Evolutionary conservation across 2,329 filamentous ascomycete species (phyloP).

Genomic region (Colletotrichum sp.): DNA sequence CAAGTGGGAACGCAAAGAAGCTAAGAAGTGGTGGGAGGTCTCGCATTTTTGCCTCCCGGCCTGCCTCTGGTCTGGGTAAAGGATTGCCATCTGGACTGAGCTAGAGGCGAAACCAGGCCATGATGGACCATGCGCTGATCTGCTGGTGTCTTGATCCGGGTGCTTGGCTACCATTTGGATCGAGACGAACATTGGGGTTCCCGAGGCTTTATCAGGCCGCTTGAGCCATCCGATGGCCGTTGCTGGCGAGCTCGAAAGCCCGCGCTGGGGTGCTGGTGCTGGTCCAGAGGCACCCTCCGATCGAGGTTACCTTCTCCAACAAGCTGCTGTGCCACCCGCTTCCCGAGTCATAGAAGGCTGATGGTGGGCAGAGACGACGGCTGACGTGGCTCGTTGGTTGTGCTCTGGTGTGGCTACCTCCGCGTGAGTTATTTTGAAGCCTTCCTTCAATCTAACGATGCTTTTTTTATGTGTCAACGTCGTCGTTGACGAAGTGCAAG

Average conservation of each 20-base stretch:
- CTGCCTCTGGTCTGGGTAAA: neutral
- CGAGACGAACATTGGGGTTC: neutral
- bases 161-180: neutral
- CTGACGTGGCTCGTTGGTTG: constrained; percentile 2
- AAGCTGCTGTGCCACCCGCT: neutral
- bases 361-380: neutral
- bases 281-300: neutral
- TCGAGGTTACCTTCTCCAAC: neutral
- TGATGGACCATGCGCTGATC: neutral
- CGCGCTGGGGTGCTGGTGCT: neutral
- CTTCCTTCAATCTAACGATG: neutral
- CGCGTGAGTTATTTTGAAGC: neutral
- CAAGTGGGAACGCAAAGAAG: constrained; percentile 1
- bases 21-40: neutral
- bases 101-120: neutral
- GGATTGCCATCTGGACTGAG: neutral
- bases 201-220: neutral
- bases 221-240: neutral
- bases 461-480: neutral
- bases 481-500: neutral
- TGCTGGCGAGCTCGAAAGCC: neutral
- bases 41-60: neutral
- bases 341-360: neutral
- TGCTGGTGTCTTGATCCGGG: neutral
- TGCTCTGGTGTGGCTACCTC: neutral